Evolutionary conservation across 371 early-diverging fungal genomes (phyloP).

Genomic region (Mortierella sp.): DNA sequence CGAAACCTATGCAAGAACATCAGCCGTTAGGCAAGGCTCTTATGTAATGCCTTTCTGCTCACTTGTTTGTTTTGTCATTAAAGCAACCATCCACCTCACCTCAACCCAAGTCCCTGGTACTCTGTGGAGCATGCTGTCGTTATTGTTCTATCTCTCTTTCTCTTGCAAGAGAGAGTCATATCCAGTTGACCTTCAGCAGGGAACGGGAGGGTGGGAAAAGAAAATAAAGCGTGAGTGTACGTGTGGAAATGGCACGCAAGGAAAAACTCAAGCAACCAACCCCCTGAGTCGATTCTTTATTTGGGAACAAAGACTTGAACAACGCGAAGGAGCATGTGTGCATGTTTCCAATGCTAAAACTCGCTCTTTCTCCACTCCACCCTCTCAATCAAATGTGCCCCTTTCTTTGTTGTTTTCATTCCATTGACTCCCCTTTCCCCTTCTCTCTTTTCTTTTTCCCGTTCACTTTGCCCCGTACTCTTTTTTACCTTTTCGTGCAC

Average conservation of each 20-base stretch:
- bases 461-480: not conserved
- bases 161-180: not conserved
- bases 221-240: not conserved
- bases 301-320: not conserved
- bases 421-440: conserved; percentile 5
- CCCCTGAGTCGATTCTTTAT: conserved; percentile 8
- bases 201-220: not conserved
- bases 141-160: not conserved
- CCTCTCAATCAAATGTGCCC: conserved; percentile 29
- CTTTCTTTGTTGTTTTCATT: conserved; percentile 24
- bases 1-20: not conserved
- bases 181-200: not conserved
- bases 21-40: not conserved
- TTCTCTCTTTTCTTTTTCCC: not conserved
- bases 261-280: not conserved
- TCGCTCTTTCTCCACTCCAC: not conserved
- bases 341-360: not conserved
- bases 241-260: not conserved
- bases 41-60: not conserved
- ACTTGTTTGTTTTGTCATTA: too few relatives aligned
- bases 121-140: not conserved
- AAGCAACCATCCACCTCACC: not conserved
- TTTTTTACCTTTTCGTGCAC: conserved; percentile 14
- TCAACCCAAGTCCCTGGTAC: not conserved
- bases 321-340: too few relatives aligned